Percentiles rank a stretch among this genome's conserved stretches.
Conservation (phyloP, 306 rosid genomes). For the Luffa acutangula region DNA sequence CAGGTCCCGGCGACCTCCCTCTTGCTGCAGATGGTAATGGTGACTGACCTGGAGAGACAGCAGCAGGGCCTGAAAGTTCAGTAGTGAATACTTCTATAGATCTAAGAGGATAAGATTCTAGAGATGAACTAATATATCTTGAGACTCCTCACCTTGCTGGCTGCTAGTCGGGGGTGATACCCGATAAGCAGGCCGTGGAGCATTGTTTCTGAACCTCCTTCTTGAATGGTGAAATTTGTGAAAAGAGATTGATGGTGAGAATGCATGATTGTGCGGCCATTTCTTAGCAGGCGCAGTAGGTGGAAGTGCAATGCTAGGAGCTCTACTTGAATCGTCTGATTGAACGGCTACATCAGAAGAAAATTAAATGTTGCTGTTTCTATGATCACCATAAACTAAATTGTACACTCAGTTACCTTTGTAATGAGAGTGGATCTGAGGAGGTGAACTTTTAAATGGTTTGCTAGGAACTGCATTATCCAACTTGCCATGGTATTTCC, state of each 20-base stretch:
- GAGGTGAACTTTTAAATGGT: slow-evolving; percentile 3
- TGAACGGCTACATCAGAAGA: slow-evolving; percentile 25
- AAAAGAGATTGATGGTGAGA: slow-evolving; percentile 32
- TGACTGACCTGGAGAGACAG: slow-evolving; percentile 35
- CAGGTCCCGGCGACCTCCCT: slow-evolving; percentile 31
- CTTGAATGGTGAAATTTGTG: slow-evolving; percentile 29
- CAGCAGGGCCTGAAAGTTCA: slow-evolving; percentile 15
- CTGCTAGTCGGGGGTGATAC: slow-evolving; percentile 34
- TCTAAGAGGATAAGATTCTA: neutral
- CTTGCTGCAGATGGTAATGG: slow-evolving; percentile 35
- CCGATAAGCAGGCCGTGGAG: slow-evolving; percentile 27
- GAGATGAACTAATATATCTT: neutral
- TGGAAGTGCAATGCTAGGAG: slow-evolving; percentile 41
- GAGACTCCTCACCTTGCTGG: slow-evolving; percentile 43
- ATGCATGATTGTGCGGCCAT: slow-evolving; percentile 30
- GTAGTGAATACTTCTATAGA: neutral
- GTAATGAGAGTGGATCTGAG: slow-evolving; percentile 8
- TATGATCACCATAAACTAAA: neutral
- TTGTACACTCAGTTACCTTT: slow-evolving; percentile 9
- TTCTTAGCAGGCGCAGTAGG: slow-evolving; percentile 41
- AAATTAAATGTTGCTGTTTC: neutral
- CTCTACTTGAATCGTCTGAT: slow-evolving; percentile 19
- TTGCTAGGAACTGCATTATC: slow-evolving; percentile 12
- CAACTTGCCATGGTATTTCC: slow-evolving; percentile 12
- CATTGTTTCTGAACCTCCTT: slow-evolving; percentile 24